Evolutionary conservation across 2,329 filamentous ascomycete species (phyloP).

Genomic region (Fonsecaea pedrosoi): DNA sequence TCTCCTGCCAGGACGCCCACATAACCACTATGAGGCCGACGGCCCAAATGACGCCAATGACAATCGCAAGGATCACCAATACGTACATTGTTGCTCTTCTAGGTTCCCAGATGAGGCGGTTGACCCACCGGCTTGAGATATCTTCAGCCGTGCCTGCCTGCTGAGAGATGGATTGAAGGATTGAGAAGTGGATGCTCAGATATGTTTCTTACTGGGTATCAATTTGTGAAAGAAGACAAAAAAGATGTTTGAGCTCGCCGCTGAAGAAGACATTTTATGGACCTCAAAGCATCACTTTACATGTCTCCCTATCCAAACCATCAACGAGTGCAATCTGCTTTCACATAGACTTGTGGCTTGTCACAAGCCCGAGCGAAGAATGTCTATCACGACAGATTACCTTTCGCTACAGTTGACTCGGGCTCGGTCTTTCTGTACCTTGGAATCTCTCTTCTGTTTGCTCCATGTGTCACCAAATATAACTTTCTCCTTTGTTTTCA

Average conservation of each 20-base stretch:
- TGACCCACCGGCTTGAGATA: neutral
- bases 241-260: neutral
- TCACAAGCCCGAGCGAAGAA: no score
- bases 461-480: neutral
- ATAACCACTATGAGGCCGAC: neutral
- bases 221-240: neutral
- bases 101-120: neutral
- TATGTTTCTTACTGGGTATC: neutral
- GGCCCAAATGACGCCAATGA: neutral
- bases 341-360: no score
- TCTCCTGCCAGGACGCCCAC: neutral
- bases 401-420: no score
- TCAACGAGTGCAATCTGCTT: no score
- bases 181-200: neutral
- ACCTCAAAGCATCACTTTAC: neutral
- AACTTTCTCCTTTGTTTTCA: neutral
- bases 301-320: neutral
- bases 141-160: neutral
- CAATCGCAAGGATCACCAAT: constrained; percentile 8
- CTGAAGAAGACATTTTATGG: neutral
- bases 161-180: neutral
- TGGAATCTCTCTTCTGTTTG: neutral
- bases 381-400: no score
- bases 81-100: neutral
- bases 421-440: neutral